Percentiles rank a stretch among this genome's conserved stretches.
phyloP scores from a whole-genome alignment of 768 basidiomycete genomes.

The Tulasnella sp. region DNA sequence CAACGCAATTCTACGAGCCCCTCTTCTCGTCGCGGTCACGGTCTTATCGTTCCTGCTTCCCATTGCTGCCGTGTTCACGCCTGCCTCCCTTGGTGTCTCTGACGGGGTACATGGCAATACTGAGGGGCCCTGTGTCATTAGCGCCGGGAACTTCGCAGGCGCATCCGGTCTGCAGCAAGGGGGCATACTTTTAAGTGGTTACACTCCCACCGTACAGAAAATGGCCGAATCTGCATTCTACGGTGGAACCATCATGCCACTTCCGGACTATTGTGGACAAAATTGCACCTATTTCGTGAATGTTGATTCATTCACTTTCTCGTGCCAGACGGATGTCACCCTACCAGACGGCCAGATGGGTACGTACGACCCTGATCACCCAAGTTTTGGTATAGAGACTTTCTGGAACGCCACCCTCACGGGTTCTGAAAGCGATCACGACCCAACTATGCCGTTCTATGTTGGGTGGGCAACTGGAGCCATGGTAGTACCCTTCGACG shows the following conservation, averaged over 20 bases:
- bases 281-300: not conserved
- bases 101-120: not conserved
- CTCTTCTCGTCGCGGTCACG: not conserved
- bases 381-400: not conserved
- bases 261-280: not conserved
- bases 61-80: not conserved
- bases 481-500: not conserved
- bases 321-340: not conserved
- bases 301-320: not conserved
- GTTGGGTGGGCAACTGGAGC: not conserved
- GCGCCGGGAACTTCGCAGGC: not conserved
- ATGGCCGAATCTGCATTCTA: not conserved
- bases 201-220: not conserved
- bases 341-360: not conserved
- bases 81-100: not conserved
- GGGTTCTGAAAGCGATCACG: not conserved
- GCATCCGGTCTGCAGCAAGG: not conserved
- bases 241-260: not conserved
- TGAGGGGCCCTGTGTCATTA: not conserved
- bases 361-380: not conserved
- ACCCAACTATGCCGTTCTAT: not conserved
- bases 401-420: constrained; percentile 1
- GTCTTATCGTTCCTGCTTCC: not conserved
- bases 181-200: not conserved
- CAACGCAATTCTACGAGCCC: not conserved